Evolutionary conservation across 371 early-diverging fungal genomes (phyloP).

Genomic region (Cladochytrium tenue): DNA sequence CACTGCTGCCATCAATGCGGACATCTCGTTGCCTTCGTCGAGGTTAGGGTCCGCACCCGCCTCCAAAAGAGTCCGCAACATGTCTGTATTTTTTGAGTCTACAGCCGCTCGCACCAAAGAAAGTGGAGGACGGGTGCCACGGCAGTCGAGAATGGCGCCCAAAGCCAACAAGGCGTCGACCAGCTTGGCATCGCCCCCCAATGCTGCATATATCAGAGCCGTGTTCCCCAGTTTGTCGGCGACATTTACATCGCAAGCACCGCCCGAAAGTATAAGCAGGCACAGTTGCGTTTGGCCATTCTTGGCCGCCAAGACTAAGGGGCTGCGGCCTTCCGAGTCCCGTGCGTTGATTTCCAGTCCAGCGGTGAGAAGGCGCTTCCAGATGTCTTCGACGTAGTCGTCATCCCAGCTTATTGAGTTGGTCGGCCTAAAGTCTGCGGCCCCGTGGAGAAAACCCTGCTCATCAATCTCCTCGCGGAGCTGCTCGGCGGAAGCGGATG

Average conservation of each 20-base stretch:
- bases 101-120: constrained; percentile 22
- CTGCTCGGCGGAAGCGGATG: constrained; percentile 21
- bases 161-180: constrained; percentile 4
- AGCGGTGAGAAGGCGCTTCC: constrained; percentile 18
- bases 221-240: constrained; percentile 41
- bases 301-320: constrained; percentile 57
- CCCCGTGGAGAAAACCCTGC: constrained; percentile 53
- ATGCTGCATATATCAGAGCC: constrained; percentile 52
- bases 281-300: constrained; percentile 41
- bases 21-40: constrained; percentile 25
- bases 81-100: constrained; percentile 1
- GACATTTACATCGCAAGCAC: constrained; percentile 15
- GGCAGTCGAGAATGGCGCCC: not conserved
- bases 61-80: constrained; percentile 12
- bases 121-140: not conserved
- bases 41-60: constrained; percentile 3
- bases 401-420: constrained; percentile 46
- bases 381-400: constrained; percentile 51
- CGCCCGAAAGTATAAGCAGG: constrained; percentile 20
- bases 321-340: constrained; percentile 38
- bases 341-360: constrained; percentile 15
- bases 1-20: constrained; percentile 49
- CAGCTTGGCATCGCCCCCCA: constrained; percentile 5
- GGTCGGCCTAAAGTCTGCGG: constrained; percentile 49
- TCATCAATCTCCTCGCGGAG: constrained; percentile 8